Conservation (phyloP, 768 basidiomycete genomes). For the Rhodotorula toruloides region DNA sequence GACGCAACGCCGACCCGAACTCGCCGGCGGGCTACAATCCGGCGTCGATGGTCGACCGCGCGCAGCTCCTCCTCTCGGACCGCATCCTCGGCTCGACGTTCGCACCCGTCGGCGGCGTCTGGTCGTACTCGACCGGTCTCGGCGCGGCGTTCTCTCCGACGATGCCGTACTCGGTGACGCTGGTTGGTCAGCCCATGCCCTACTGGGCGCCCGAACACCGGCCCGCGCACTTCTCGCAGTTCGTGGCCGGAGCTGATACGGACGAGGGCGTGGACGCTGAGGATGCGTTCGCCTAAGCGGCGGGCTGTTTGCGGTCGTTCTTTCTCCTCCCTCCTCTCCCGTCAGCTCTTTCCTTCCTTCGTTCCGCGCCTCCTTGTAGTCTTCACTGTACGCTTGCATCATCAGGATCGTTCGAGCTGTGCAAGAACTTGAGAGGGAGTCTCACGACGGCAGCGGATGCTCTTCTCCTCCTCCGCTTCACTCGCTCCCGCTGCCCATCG, state of each 20-base stretch:
- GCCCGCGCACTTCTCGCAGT: conserved; percentile 37
- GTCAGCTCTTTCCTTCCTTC: too few relatives aligned
- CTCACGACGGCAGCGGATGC: too few relatives aligned
- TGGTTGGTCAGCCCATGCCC: conserved; percentile 35
- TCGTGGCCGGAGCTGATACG: conserved; percentile 37
- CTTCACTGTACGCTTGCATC: too few relatives aligned
- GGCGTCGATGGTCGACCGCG: conserved; percentile 88
- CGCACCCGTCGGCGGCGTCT: conserved; percentile 84
- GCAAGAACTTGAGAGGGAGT: too few relatives aligned
- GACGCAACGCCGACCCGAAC: conserved; percentile 62
- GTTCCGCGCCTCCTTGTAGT: too few relatives aligned
- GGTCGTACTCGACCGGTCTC: conserved; percentile 64
- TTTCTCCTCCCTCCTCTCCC: background rate
- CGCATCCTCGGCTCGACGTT: conserved; percentile 93
- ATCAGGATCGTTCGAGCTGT: too few relatives aligned
- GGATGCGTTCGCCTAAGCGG: conserved; percentile 10
- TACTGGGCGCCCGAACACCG: conserved; percentile 42
- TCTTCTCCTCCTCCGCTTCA: too few relatives aligned
- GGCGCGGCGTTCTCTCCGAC: conserved; percentile 36
- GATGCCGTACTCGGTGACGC: conserved; percentile 41
- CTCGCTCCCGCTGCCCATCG: too few relatives aligned
- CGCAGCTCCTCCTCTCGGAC: conserved; percentile 81
- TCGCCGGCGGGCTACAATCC: conserved; percentile 76
- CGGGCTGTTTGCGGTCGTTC: too few relatives aligned
- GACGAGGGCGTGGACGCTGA: conserved; percentile 7